Evolutionary conservation across 805 yeast species (phyloP), one percentile per base, ranked within the genome.

Genomic region (Kodamaea kakaduensis): DNA sequence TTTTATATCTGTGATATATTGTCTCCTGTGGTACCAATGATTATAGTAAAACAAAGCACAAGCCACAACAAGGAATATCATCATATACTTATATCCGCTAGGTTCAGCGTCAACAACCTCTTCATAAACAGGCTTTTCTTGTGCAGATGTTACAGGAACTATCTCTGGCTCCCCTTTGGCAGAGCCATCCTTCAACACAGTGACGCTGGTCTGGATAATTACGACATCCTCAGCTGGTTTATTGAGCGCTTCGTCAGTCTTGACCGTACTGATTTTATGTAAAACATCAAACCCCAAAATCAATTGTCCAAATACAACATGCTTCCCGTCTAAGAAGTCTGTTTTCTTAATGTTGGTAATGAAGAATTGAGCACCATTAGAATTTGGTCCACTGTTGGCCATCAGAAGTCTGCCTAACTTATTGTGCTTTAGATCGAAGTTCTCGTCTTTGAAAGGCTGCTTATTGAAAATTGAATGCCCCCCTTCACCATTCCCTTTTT

Each of bases 251-350:
- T 17, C 18, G 3, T 19, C 31, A 14, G 27, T 31, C 12, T 19
- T 17, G 8, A 25, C 38, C 4, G 28, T 18, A 12, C 31, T 25
- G 18, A 65, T 45, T 25, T 42, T 45, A 29, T 48, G 45, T 32
- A 66, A 54, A 3, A 38, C 32, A 25, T 49, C 48, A 27, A 52
- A 52, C 1, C 58, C 59, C 7, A 30, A 40, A 19, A 54, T 44
- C 16, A 54, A 22, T 46, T 54, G 59, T 23, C 59, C 59, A 27
- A 54, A 54, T 3, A 54, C 56, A 17, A 54, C 59, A 30, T 54
- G 57, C 15, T 41, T 36, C 4, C 51, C 51, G 40, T 54, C 53
- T 35, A 54, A 48, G 17, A 32, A 38, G 17, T 36, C 18, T 13
- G 31, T 31, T n/a, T 34, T 25, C 13, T 39, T 35, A 7, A 25